Evolutionary conservation across 768 basidiomycete genomes (phyloP), one percentile per base, ranked within the genome.

Genomic region (Dioszegia crocea): DNA sequence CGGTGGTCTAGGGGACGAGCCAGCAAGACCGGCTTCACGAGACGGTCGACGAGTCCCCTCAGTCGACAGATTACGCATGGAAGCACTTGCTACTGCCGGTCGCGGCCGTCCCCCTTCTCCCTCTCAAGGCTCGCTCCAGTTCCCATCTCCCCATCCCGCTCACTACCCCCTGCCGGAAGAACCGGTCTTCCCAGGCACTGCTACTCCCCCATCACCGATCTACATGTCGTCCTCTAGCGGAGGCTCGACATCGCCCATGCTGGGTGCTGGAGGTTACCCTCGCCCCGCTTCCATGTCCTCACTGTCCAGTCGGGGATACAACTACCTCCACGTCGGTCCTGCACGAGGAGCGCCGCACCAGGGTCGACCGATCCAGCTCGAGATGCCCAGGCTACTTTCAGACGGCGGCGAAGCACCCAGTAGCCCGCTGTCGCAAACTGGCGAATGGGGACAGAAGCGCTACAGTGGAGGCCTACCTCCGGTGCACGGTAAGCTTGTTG

Each of bases 271-370:
- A 4, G 52, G 57, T 4, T 64, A 59, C 30, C 65, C 62, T 24
- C 19, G 68, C 38, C 61, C 69, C 2, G 38, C 33, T n/a, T 61
- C 58, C n/a, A 65, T 69, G 64, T 55, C 52, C 11, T 66, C 64
- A 0, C 24, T 69, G 6, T 47, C 61, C 12, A 65, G 63, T 12
- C 52, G 46, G 16, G 62, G 62, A 5, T 41, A 33, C 19, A 52
- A 62, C 24, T 62, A 63, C 55, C 45, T 67, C 9, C 63, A 64
- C 33, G 57, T 63, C 21, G 67, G 67, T 11, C 65, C 63, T 1
- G 61, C 63, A 2, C 60, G 68, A 16, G 54, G 65, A 30, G 68
- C 68, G 17, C 68, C 68, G 3, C 68, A 70, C 61, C 63, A 64
- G 45, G 69, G 69, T 16, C 51, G 69, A 55, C 63, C 65, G 31